These are phyloP conservation scores for Zygosaccharomyces siamensis DNA, from an alignment of 805 yeast species.

Conservation along the genomic window DNA sequence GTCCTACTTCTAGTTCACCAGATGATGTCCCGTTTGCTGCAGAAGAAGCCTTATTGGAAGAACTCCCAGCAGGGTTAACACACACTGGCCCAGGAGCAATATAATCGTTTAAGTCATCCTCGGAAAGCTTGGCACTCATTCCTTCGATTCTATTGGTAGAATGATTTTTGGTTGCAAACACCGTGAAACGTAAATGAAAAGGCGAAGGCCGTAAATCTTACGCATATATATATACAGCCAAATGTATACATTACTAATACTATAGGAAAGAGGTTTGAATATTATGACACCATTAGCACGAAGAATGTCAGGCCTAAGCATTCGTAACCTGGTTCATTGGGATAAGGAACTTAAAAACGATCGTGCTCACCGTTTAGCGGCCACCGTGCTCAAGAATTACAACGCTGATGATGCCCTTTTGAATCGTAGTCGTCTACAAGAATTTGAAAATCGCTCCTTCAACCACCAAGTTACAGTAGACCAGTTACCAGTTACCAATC, in stretches of 20 bases:
- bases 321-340: conserved; percentile 21
- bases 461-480: conserved; percentile 42
- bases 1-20: conserved; percentile 62
- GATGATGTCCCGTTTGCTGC: conserved; percentile 32
- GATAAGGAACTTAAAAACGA: conserved; percentile 28
- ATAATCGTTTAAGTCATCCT: conserved; percentile 89
- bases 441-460: conserved; percentile 27
- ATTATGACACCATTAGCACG: not conserved
- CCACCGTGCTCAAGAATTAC: conserved; percentile 35
- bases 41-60: conserved; percentile 2
- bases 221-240: not conserved
- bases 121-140: conserved; percentile 86
- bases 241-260: not conserved
- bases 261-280: not conserved
- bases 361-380: conserved; percentile 32
- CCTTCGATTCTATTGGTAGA: not conserved
- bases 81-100: conserved; percentile 94
- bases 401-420: conserved; percentile 35
- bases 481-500: conserved; percentile 60
- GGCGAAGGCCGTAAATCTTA: not conserved
- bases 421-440: conserved; percentile 22
- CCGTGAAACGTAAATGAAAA: not conserved
- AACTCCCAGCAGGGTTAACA: conserved; percentile 65
- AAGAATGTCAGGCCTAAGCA: conserved; percentile 13
- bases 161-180: not conserved